phyloP scores from a whole-genome alignment of 352 stramenopile species.

The Phytophthora crassamura region DNA sequence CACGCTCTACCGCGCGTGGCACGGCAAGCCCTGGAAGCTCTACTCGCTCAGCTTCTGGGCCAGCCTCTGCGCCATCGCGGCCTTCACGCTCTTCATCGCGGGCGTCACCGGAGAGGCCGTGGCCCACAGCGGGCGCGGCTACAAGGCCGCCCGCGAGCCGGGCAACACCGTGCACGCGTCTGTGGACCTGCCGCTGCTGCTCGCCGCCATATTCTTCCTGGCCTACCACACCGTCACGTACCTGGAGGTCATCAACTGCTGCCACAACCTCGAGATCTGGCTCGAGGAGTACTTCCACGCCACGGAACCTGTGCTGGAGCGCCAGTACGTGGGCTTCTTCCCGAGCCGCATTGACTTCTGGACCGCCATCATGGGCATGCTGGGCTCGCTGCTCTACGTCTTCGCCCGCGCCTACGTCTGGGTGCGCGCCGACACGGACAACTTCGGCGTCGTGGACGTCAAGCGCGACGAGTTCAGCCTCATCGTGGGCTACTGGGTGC shows the following conservation, averaged over 20 bases:
- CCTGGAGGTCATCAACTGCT: conserved; percentile 90
- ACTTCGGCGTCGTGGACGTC: conserved; percentile 83
- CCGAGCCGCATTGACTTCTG: conserved; percentile 88
- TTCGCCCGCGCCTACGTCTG: conserved; percentile 67
- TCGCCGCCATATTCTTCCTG: conserved; percentile 65
- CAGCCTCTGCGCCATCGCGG: conserved; percentile 57
- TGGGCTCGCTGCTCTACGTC: conserved; percentile 70
- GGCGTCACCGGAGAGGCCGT: conserved; percentile 67
- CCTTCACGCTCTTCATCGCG: conserved; percentile 67
- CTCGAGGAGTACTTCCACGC: conserved; percentile 88
- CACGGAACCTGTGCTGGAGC: conserved; percentile 68
- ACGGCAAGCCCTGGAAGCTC: conserved; percentile 71
- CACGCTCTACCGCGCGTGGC: conserved; percentile 82
- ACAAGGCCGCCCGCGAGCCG: conserved; percentile 24
- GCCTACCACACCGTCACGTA: conserved; percentile 70
- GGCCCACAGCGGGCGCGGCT: conserved; percentile 48
- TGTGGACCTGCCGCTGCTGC: conserved; percentile 70
- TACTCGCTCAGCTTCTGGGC: conserved; percentile 83
- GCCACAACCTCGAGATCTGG: conserved; percentile 89
- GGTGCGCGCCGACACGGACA: conserved; percentile 54
- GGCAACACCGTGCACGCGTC: conserved; percentile 40
- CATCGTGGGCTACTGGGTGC: conserved; percentile 83
- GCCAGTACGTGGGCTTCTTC: conserved; percentile 78
- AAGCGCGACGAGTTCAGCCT: conserved; percentile 65
- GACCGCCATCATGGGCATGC: conserved; percentile 65